These are phyloP conservation scores for Cardiospermum halicacabum DNA, from an alignment of 345 rosid genomes.

Conservation along the genomic window DNA sequence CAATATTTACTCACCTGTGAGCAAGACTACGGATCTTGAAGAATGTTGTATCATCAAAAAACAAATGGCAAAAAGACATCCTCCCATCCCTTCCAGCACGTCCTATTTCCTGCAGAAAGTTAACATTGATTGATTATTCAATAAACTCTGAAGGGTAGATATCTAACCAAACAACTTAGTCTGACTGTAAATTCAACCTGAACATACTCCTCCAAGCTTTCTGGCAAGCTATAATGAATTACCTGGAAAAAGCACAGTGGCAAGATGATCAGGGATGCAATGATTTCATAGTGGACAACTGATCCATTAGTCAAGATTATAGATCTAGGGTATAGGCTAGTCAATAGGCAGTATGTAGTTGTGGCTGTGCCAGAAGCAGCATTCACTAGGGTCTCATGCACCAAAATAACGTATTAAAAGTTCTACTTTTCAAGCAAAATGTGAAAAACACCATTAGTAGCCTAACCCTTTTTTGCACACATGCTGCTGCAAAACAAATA, in stretches of 20 bases:
- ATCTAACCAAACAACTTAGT: conserved; percentile 10
- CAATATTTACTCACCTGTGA: conserved; percentile 53
- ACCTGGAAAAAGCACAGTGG: conserved; percentile 48
- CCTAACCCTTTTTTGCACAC: conserved; percentile 1
- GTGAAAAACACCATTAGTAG: not conserved
- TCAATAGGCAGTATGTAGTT: not conserved
- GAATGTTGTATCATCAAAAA: conserved; percentile 66
- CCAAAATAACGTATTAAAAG: conserved; percentile 2
- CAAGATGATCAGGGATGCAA: not conserved
- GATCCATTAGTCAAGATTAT: not conserved
- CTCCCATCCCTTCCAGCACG: conserved; percentile 97
- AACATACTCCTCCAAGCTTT: conserved; percentile 97
- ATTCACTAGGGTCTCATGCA: not conserved
- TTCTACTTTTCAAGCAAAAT: not conserved
- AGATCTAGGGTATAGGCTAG: not conserved
- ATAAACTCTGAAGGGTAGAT: conserved; percentile 10
- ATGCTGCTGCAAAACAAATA: not conserved
- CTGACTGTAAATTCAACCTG: conserved; percentile 52
- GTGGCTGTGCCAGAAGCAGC: not conserved
- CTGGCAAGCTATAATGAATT: conserved; percentile 90
- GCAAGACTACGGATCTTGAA: conserved; percentile 88
- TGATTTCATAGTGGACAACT: not conserved
- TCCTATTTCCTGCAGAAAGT: conserved; percentile 66
- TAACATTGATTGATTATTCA: conserved; percentile 15
- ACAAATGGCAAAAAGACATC: conserved; percentile 79